Percentiles rank a stretch among this genome's conserved stretches.
phyloP scores from a whole-genome alignment of 495 filamentous ascomycete genomes.

The Penicillium pulvis region DNA sequence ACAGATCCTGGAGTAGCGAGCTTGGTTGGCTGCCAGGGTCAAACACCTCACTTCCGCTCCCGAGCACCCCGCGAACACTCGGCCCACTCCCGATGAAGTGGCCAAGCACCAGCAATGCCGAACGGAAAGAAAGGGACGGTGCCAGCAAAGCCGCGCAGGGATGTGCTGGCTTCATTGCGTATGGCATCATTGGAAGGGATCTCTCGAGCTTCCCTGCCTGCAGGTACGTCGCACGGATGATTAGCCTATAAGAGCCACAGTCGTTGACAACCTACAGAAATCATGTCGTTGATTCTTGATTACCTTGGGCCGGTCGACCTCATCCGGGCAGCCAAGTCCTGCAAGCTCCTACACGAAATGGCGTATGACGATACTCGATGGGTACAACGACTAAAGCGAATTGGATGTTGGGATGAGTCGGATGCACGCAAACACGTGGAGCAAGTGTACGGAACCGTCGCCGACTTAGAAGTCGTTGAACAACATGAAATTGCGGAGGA shows the following conservation, averaged over 20 bases:
- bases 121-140: constrained; percentile 62
- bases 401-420: constrained; percentile 90
- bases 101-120: constrained; percentile 51
- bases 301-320: constrained; percentile 83
- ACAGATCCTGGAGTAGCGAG: neutral
- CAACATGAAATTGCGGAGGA: constrained; percentile 47
- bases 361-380: constrained; percentile 98
- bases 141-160: constrained; percentile 49
- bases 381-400: constrained; percentile 78
- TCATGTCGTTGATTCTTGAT: constrained; percentile 85
- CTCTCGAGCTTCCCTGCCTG: constrained; percentile 73
- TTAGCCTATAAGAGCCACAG: neutral
- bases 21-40: constrained; percentile 1
- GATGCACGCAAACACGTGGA: constrained; percentile 83
- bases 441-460: constrained; percentile 65
- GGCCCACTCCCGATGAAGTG: constrained; percentile 36
- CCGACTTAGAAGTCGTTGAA: constrained; percentile 58
- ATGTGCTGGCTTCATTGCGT: constrained; percentile 73
- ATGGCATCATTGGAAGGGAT: constrained; percentile 74
- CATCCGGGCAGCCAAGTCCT: constrained; percentile 82
- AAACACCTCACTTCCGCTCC: neutral
- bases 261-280: constrained; percentile 59
- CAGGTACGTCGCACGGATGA: constrained; percentile 54
- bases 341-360: constrained; percentile 92
- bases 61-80: constrained; percentile 11